Evolutionary conservation across 306 rosid species (phyloP).

Genomic region (Medicago lupulina): DNA sequence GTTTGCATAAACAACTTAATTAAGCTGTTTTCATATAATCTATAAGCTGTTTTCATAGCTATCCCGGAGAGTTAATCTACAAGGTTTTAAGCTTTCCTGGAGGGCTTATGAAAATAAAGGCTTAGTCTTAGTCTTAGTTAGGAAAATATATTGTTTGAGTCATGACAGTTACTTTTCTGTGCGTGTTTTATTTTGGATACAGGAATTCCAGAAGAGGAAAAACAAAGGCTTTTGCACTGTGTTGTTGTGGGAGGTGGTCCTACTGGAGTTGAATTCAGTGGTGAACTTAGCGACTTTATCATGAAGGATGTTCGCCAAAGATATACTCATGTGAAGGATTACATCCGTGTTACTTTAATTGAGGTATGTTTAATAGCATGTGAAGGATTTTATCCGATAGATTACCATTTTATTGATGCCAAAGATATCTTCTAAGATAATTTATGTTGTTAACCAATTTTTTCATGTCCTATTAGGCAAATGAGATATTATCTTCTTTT

Average conservation of each 20-base stretch:
- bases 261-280: conserved; percentile 98
- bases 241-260: conserved; percentile 99
- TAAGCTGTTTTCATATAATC: too few relatives aligned
- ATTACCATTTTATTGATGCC: conserved; percentile 1
- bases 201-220: conserved; percentile 83
- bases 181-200: conserved; percentile 42
- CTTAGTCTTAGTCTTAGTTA: background rate
- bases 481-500: conserved; percentile 88
- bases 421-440: conserved; percentile 26
- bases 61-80: background rate
- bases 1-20: background rate
- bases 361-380: conserved; percentile 63
- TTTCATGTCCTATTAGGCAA: conserved; percentile 66
- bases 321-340: conserved; percentile 89
- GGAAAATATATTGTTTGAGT: background rate
- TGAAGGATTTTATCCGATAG: background rate
- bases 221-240: conserved; percentile 81
- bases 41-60: background rate
- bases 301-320: conserved; percentile 78
- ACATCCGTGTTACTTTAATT: conserved; percentile 83
- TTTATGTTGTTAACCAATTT: conserved; percentile 41
- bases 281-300: conserved; percentile 97
- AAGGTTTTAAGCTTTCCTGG: too few relatives aligned
- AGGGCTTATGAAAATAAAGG: too few relatives aligned
- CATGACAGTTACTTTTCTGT: background rate